phyloP scores from a whole-genome alignment of 2,329 filamentous ascomycete species.

The Cladosporium halotolerans region DNA sequence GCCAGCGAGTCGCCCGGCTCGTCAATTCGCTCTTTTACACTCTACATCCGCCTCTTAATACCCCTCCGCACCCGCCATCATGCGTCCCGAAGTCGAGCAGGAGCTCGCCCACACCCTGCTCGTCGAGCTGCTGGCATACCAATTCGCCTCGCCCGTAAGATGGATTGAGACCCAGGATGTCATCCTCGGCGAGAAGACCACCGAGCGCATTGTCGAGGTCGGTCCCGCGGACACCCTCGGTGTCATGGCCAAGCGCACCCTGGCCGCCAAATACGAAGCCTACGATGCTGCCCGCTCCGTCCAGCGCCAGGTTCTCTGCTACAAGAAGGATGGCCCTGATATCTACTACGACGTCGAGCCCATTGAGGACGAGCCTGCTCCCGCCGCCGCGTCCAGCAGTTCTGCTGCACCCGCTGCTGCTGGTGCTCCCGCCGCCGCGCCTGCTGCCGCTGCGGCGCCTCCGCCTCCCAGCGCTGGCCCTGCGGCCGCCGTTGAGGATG shows the following conservation, averaged over 20 bases:
- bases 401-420: conserved; percentile 40
- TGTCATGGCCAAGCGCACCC: conserved; percentile 92
- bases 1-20: conserved; percentile 3
- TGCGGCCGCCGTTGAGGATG: conserved; percentile 78
- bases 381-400: conserved; percentile 46
- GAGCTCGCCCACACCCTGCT: conserved; percentile 97
- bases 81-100: conserved; percentile 98
- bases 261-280: conserved; percentile 96
- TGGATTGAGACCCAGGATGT: conserved; percentile 99
- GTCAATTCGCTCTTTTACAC: conserved; percentile 17
- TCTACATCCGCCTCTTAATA: conserved; percentile 16
- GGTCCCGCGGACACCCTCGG: conserved; percentile 94
- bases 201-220: conserved; percentile 95
- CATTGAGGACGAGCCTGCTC: conserved; percentile 72
- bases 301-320: conserved; percentile 95
- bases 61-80: conserved; percentile 36
- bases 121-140: conserved; percentile 97
- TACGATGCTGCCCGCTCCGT: conserved; percentile 96
- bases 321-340: conserved; percentile 98
- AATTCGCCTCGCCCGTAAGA: conserved; percentile 96
- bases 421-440: conserved; percentile 47
- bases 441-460: conserved; percentile 48
- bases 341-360: conserved; percentile 99
- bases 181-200: conserved; percentile 89
- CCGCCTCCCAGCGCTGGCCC: conserved; percentile 70